These are phyloP conservation scores for Jaapia argillacea DNA, from an alignment of 768 basidiomycete genomes.

Conservation along the genomic window DNA sequence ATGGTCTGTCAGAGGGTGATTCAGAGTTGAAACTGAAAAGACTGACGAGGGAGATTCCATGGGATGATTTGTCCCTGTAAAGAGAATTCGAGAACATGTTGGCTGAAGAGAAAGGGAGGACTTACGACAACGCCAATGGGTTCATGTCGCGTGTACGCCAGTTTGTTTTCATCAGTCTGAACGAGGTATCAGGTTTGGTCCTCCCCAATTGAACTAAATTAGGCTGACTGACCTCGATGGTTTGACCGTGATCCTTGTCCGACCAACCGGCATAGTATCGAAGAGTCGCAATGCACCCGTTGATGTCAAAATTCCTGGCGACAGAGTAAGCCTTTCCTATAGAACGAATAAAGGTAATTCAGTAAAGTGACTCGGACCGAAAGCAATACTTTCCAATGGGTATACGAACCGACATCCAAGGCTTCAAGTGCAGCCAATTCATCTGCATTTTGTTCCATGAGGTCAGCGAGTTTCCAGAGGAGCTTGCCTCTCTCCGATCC, in stretches of 20 bases:
- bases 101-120: no score
- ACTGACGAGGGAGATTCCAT: conserved; percentile 44
- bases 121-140: conserved; percentile 50
- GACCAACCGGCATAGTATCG: conserved; percentile 88
- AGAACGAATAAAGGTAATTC: no score
- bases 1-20: background rate
- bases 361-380: conserved; percentile 4
- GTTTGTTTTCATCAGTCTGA: conserved; percentile 29
- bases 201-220: background rate
- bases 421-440: conserved; percentile 67
- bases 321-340: no score
- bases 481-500: conserved; percentile 43
- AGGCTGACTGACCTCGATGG: conserved; percentile 36
- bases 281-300: conserved; percentile 35
- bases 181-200: background rate
- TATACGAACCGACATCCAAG: conserved; percentile 51
- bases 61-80: conserved; percentile 55
- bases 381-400: no score
- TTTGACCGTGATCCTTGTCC: conserved; percentile 74
- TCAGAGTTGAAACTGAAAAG: background rate
- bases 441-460: conserved; percentile 52
- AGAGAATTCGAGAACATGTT: no score
- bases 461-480: conserved; percentile 50
- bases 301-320: conserved; percentile 41
- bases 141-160: conserved; percentile 53